These are phyloP conservation scores for Parafenestella ontariensis DNA, from an alignment of 2,329 filamentous ascomycete species.

Conservation along the genomic window DNA sequence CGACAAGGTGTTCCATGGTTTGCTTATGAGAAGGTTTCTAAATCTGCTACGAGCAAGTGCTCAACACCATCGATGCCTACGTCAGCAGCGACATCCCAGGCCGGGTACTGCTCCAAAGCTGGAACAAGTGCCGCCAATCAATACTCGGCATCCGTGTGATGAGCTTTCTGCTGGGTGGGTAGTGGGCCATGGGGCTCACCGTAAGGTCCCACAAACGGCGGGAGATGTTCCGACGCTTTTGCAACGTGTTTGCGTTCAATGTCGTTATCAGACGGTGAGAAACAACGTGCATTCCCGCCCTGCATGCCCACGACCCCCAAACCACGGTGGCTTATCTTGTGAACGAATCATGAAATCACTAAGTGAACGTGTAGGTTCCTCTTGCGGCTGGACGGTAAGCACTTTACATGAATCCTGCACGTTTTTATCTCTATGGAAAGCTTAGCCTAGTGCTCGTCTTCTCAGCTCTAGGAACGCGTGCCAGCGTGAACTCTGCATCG, in stretches of 20 bases:
- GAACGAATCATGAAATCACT: constrained; percentile 13
- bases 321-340: constrained; percentile 5
- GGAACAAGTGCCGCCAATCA: constrained; percentile 22
- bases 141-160: constrained; percentile 5
- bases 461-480: constrained; percentile 16
- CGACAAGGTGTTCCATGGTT: constrained; percentile 8
- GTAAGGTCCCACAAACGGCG: constrained; percentile 4
- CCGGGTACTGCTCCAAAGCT: constrained; percentile 3
- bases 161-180: not conserved
- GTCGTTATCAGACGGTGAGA: constrained; percentile 38
- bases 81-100: constrained; percentile 25
- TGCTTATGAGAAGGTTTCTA: constrained; percentile 30
- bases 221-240: not conserved
- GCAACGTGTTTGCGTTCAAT: not conserved
- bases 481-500: not conserved
- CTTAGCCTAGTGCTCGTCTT: constrained; percentile 7
- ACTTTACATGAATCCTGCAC: constrained; percentile 1
- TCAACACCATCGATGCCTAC: constrained; percentile 21
- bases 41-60: constrained; percentile 20
- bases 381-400: constrained; percentile 9
- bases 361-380: constrained; percentile 12
- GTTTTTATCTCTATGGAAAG: constrained; percentile 6
- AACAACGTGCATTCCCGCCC: constrained; percentile 3
- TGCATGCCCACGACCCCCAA: constrained; percentile 3
- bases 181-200: not conserved